These are phyloP conservation scores for Boletus speciosus DNA, from an alignment of 768 basidiomycete genomes.

Conservation along the genomic window DNA sequence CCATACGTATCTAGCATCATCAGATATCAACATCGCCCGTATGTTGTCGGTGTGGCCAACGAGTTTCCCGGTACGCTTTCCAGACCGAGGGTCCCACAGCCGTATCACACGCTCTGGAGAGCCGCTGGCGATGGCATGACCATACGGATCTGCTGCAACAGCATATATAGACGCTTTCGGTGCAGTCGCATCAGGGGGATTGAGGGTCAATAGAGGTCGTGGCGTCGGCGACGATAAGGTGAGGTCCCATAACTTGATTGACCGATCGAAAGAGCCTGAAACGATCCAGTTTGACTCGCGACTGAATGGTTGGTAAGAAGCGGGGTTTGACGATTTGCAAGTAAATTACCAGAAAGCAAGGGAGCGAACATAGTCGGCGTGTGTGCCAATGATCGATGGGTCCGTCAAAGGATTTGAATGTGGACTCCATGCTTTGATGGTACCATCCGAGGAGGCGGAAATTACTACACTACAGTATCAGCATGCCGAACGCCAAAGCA, in stretches of 20 bases:
- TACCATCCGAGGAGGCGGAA: conserved; percentile 94
- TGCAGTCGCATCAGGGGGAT: conserved; percentile 60
- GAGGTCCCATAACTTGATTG: conserved; percentile 93
- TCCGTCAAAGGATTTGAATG: conserved; percentile 58
- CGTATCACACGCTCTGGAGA: conserved; percentile 89
- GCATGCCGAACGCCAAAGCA: background rate
- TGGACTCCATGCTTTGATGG: conserved; percentile 90
- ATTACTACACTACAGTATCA: conserved; percentile 51
- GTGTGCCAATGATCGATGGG: conserved; percentile 67
- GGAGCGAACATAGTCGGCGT: conserved; percentile 85
- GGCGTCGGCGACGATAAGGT: conserved; percentile 38
- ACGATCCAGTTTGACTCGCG: conserved; percentile 85
- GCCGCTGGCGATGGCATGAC: conserved; percentile 80
- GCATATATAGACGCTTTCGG: conserved; percentile 78
- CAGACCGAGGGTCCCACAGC: conserved; percentile 90
- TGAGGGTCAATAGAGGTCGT: conserved; percentile 60
- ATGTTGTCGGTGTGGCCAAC: conserved; percentile 99
- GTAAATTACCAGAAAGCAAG: conserved; percentile 59
- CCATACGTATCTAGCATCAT: conserved; percentile 87
- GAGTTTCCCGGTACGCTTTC: conserved; percentile 76
- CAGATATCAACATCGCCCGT: conserved; percentile 81
- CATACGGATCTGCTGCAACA: conserved; percentile 72
- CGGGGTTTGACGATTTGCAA: conserved; percentile 1
- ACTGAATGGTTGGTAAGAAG: conserved; percentile 35
- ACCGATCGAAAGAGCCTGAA: conserved; percentile 91